These are phyloP conservation scores for Penicillium sp. DNA, from an alignment of 2,329 filamentous ascomycete genomes.

Conservation along the genomic window DNA sequence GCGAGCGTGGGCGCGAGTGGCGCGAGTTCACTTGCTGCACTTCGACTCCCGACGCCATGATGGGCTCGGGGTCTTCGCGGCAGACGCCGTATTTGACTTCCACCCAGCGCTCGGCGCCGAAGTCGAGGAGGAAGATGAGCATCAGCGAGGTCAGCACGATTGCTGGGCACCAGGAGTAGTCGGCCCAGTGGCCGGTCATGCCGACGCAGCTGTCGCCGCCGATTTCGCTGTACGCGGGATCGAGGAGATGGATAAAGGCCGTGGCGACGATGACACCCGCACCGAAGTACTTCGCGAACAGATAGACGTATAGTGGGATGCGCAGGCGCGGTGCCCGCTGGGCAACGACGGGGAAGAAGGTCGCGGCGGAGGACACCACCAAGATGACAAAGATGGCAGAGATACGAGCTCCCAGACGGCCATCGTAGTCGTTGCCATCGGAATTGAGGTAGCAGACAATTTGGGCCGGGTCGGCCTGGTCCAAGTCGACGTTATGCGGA, in stretches of 20 bases:
- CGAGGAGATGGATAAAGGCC: slow-evolving; percentile 49
- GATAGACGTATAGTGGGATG: slow-evolving; percentile 45
- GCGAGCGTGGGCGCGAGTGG: background rate
- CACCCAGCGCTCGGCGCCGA: slow-evolving; percentile 25
- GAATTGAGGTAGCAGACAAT: slow-evolving; percentile 53
- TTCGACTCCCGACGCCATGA: slow-evolving; percentile 14
- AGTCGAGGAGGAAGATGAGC: slow-evolving; percentile 45
- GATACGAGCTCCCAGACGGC: slow-evolving; percentile 45
- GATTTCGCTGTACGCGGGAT: slow-evolving; percentile 46
- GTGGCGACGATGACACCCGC: slow-evolving; percentile 50
- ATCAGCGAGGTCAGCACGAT: slow-evolving; percentile 51
- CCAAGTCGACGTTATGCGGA: slow-evolving; percentile 46
- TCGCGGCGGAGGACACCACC: slow-evolving; percentile 41
- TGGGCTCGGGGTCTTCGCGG: slow-evolving; percentile 23
- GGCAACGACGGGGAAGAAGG: slow-evolving; percentile 50
- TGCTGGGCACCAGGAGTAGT: slow-evolving; percentile 54
- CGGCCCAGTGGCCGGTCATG: slow-evolving; percentile 53
- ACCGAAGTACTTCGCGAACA: slow-evolving; percentile 50
- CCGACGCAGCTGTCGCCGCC: slow-evolving; percentile 52
- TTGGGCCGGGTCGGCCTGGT: slow-evolving; percentile 41
- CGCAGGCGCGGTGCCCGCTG: slow-evolving; percentile 38
- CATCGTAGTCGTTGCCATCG: slow-evolving; percentile 54
- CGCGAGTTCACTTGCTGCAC: slow-evolving; percentile 2
- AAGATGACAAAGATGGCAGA: slow-evolving; percentile 48
- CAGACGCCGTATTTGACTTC: slow-evolving; percentile 25